Evolutionary conservation across 176 grass and related monocot genomes (phyloP).

Genomic region (Oryza longistaminata): DNA sequence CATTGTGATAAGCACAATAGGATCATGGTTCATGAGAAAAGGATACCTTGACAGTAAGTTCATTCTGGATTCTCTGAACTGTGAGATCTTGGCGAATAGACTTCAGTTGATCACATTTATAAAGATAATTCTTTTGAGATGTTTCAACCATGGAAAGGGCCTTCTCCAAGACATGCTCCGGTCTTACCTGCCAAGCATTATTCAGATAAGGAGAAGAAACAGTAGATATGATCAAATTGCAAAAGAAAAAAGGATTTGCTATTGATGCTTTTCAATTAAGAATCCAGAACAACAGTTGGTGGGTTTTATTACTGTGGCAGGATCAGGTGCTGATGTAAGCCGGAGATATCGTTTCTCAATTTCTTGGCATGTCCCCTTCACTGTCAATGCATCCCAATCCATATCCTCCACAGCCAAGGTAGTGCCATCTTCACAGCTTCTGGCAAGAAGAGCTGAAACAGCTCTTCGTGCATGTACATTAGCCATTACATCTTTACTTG

Average conservation of each 20-base stretch:
- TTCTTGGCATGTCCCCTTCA: constrained; percentile 91
- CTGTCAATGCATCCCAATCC: constrained; percentile 87
- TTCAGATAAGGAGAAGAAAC: constrained; percentile 32
- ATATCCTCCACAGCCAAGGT: constrained; percentile 88
- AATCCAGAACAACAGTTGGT: constrained; percentile 31
- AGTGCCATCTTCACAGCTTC: constrained; percentile 57
- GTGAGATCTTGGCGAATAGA: constrained; percentile 99
- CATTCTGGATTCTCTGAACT: constrained; percentile 93
- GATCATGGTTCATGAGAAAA: constrained; percentile 35
- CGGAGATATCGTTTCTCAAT: constrained; percentile 95
- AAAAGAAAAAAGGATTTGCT: background rate
- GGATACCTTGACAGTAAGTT: constrained; percentile 81
- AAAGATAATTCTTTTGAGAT: constrained; percentile 85
- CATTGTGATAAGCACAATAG: background rate
- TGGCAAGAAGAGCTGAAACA: constrained; percentile 57
- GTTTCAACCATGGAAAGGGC: constrained; percentile 81
- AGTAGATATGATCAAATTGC: constrained; percentile 1
- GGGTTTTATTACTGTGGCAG: constrained; percentile 58
- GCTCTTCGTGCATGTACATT: constrained; percentile 55
- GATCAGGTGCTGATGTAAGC: constrained; percentile 91
- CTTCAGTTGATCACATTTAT: constrained; percentile 96
- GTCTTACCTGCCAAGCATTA: constrained; percentile 66
- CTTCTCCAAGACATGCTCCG: constrained; percentile 92
- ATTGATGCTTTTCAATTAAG: constrained; percentile 21
- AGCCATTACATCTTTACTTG: constrained; percentile 49